Conservation (phyloP, 768 basidiomycete genomes). For the Tubosaeta sp. region DNA sequence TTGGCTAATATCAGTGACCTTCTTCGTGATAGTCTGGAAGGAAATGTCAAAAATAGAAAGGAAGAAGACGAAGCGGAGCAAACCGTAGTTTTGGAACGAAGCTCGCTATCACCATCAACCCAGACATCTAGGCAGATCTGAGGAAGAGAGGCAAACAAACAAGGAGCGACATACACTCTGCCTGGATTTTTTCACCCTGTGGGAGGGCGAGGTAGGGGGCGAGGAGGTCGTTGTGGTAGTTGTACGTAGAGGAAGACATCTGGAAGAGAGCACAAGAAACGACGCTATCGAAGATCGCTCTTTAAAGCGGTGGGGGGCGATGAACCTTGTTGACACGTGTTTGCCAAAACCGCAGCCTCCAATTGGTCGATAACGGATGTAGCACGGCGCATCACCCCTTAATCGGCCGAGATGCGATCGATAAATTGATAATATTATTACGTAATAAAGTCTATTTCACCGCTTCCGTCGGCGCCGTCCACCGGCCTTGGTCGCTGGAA, state of each 20-base stretch:
- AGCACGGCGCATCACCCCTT: neutral
- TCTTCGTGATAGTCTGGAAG: constrained; percentile 76
- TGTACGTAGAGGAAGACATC: constrained; percentile 30
- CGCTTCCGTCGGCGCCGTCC: constrained; percentile 61
- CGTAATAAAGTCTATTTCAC: neutral
- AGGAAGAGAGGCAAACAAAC: neutral
- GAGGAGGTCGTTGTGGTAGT: constrained; percentile 80
- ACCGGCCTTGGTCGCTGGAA: constrained; percentile 50
- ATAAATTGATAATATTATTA: neutral
- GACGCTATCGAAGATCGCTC: neutral
- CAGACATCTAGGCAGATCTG: constrained; percentile 71
- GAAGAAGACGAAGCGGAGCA: constrained; percentile 22
- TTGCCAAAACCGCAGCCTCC: constrained; percentile 9
- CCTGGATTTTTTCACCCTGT: constrained; percentile 92
- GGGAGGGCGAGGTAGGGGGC: constrained; percentile 83
- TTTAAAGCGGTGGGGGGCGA: constrained; percentile 23
- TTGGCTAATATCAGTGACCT: constrained; percentile 81
- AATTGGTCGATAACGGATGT: constrained; percentile 31
- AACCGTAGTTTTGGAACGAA: constrained; percentile 96
- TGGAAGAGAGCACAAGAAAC: constrained; percentile 2
- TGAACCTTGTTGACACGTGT: constrained; percentile 24
- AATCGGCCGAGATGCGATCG: constrained; percentile 9
- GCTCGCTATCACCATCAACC: constrained; percentile 93
- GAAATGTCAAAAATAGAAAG: neutral
- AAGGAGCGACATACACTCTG: constrained; percentile 64